Evolutionary conservation across 208 protist species (phyloP).

Genomic region (Crithidia bombi): DNA sequence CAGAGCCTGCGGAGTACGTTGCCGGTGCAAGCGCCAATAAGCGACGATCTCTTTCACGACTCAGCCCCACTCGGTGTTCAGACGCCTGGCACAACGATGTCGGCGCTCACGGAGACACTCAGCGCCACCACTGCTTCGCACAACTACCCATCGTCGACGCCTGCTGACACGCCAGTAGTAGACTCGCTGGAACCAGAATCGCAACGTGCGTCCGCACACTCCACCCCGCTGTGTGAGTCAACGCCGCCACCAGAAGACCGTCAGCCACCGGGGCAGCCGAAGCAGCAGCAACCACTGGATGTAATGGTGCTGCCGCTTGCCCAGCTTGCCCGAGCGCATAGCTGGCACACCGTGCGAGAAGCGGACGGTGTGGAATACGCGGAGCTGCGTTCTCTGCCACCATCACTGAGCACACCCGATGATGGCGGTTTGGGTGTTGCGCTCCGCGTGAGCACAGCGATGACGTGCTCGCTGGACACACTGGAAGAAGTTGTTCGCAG

Average conservation of each 20-base stretch:
- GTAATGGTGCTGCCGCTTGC: slow-evolving; percentile 11
- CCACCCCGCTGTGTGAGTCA: neutral
- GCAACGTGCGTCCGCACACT: neutral
- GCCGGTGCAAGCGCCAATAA: neutral
- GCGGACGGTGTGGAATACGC: slow-evolving; percentile 16
- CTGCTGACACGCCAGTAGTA: neutral
- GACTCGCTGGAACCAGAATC: neutral
- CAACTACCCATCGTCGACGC: neutral
- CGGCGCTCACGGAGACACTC: slow-evolving; percentile 7
- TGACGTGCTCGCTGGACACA: slow-evolving; percentile 25
- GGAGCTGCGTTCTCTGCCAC: slow-evolving; percentile 27
- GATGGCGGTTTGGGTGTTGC: slow-evolving; percentile 18
- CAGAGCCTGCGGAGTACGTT: neutral
- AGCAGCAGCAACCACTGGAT: neutral
- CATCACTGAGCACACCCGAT: slow-evolving; percentile 5
- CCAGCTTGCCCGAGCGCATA: slow-evolving; percentile 20
- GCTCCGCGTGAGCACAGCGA: slow-evolving; percentile 33
- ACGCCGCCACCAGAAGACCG: neutral
- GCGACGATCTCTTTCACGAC: neutral
- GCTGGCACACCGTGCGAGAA: slow-evolving; percentile 31
- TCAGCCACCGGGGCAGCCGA: too few species aligned
- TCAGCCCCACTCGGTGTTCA: neutral
- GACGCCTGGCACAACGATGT: slow-evolving; percentile 15
- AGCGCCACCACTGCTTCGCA: neutral
- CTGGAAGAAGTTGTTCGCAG: slow-evolving; percentile 17